Base-by-base conservation (phyloP, 129 eudicot species). In the Dittrichia graveolens region DNA sequence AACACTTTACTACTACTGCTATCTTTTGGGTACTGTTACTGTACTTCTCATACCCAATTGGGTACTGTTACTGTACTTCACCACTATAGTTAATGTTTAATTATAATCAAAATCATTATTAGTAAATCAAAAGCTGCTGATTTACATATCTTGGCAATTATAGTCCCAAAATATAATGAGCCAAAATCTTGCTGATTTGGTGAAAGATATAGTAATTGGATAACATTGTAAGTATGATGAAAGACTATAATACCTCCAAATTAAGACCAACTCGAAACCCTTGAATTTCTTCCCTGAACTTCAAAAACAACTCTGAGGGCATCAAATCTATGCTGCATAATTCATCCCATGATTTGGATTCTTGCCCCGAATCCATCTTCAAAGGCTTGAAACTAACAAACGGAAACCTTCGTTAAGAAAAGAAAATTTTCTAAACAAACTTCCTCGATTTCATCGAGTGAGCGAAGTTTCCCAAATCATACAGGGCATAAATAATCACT, bases 271-370 rank as follows among this genome's bases (percentile, higher is more conserved):
- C 60, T 11, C 96, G 85, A 72, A 82, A 80, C 19, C 93, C 95
- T 61, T 87, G 83, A 81, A 85, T 61, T 75, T 89, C 79, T 83
- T 85, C 86, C 62, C 98, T 75, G 70, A 94, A 94, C 78, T 94
- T 94, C 45, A 90, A 43, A 69, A 87, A 90, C 71, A 94, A 47
- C 81, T 94, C 96, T 0, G 92, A 82, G 8, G 98, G 98, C 86
- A 94, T 80, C 84, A 94, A 81, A 76, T 94, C 81, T 53, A 94
- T 50, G 59, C 64, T 86, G 84, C 85, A 90, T 24, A 80, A 80
- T 52, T 94, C 96, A 52, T 93, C 98, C 97, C 98, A 94, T 40
- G 96, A 80, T 75, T 82, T 75, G 54, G 84, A 74, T 78, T 84
- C 91, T 59, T 85, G 89, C 34, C 72, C 78, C 16, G 83, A 11